Conservation (phyloP, 2,329 filamentous ascomycete species). For the Fusarium hostae region DNA sequence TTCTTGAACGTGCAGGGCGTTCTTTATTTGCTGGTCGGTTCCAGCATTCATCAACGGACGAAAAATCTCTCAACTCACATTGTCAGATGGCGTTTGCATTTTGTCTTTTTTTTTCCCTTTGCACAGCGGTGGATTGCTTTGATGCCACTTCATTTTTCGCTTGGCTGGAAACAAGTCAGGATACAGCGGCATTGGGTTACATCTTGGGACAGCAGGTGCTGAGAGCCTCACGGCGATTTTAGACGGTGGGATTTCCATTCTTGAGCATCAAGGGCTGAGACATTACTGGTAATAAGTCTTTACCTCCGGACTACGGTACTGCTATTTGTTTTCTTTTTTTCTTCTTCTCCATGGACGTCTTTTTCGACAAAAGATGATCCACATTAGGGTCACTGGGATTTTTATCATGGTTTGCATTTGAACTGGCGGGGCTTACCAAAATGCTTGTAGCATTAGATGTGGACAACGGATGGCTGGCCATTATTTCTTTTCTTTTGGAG, state of each 20-base stretch:
- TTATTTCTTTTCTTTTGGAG: slow-evolving; percentile 27
- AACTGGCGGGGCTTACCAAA: slow-evolving; percentile 9
- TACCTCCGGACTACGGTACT: background rate
- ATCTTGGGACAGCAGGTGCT: slow-evolving; percentile 40
- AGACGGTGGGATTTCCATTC: slow-evolving; percentile 18
- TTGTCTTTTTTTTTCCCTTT: slow-evolving; percentile 19
- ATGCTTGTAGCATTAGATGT: slow-evolving; percentile 17
- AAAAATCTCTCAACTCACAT: slow-evolving; percentile 25
- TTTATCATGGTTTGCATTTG: slow-evolving; percentile 37
- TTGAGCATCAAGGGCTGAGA: slow-evolving; percentile 4
- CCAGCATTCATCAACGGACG: slow-evolving; percentile 24
- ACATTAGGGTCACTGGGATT: slow-evolving; percentile 31
- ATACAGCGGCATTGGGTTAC: slow-evolving; percentile 34
- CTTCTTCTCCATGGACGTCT: slow-evolving; percentile 22
- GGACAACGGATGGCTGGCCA: slow-evolving; percentile 34
- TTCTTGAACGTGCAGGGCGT: background rate
- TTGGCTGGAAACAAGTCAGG: slow-evolving; percentile 29
- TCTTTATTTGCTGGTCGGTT: slow-evolving; percentile 4
- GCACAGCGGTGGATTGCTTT: slow-evolving; percentile 43
- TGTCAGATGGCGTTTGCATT: slow-evolving; percentile 14
- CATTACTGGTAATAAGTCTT: slow-evolving; percentile 21
- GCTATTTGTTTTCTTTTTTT: background rate
- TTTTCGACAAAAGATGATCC: slow-evolving; percentile 29
- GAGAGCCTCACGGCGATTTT: slow-evolving; percentile 46
- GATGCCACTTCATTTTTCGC: slow-evolving; percentile 26